A percentile compares a stretch with the other conserved stretches of the same genome.
These are phyloP conservation scores for Fagopyrum esculentum DNA, from an alignment of 148 eudicot species.

Conservation along the genomic window DNA sequence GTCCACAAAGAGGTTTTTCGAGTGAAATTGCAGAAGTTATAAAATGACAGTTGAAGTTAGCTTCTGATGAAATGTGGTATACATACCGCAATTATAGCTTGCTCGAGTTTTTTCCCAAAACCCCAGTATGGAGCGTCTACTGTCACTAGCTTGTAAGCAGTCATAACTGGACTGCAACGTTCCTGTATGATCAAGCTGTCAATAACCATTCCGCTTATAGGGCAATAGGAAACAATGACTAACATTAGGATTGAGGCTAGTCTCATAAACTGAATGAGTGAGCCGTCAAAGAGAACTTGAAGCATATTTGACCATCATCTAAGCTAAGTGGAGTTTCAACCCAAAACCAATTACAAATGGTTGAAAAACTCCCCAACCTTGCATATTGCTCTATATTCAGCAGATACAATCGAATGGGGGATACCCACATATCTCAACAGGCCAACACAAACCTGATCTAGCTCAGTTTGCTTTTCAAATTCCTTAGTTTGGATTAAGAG, in stretches of 20 bases:
- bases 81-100: constrained; percentile 48
- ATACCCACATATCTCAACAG: neutral
- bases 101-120: constrained; percentile 52
- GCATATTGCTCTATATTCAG: too few species aligned
- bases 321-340: too few species aligned
- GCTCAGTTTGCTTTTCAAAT: neutral
- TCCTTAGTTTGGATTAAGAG: neutral
- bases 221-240: neutral
- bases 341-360: too few species aligned
- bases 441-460: neutral
- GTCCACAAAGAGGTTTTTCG: neutral
- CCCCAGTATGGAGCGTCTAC: constrained; percentile 74
- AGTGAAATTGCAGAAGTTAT: neutral
- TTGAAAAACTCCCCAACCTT: too few species aligned
- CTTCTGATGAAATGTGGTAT: neutral
- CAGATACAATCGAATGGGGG: neutral
- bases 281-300: too few species aligned
- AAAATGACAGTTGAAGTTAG: too few species aligned
- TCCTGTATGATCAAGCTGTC: constrained; percentile 25
- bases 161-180: constrained; percentile 46
- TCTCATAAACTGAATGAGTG: neutral
- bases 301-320: too few species aligned
- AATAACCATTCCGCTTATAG: neutral
- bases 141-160: constrained; percentile 67
- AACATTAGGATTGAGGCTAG: neutral